A percentile compares a stretch with the other conserved stretches of the same genome.
Evolutionary conservation across 306 rosid genomes (phyloP).

Genomic region (Vicia faba): DNA sequence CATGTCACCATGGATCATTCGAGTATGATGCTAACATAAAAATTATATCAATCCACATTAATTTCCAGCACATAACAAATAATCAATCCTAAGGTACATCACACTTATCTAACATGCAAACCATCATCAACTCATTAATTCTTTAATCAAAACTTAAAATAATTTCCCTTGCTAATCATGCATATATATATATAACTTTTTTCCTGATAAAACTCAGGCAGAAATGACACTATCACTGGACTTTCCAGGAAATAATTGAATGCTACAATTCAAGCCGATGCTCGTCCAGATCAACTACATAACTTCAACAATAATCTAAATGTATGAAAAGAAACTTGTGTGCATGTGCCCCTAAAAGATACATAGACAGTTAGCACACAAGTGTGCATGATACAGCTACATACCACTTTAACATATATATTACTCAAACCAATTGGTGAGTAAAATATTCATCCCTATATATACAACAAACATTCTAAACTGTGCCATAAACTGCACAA

Average conservation of each 20-base stretch:
- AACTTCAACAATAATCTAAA: constrained; percentile 29
- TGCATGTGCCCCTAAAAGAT: constrained; percentile 41
- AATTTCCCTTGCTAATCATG: not conserved
- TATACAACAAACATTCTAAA: constrained; percentile 56
- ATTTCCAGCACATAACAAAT: too few relatives aligned
- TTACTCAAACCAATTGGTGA: constrained; percentile 56
- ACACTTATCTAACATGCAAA: too few relatives aligned
- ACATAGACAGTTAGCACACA: constrained; percentile 32
- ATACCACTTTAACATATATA: constrained; percentile 52
- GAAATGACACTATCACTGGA: constrained; percentile 22
- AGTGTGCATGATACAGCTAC: constrained; percentile 39
- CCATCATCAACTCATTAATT: too few relatives aligned
- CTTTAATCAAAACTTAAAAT: not conserved
- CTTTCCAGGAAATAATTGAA: constrained; percentile 34
- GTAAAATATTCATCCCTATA: constrained; percentile 61
- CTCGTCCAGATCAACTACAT: constrained; percentile 21
- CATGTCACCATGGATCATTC: too few relatives aligned
- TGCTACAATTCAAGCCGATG: constrained; percentile 23
- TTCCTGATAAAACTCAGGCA: constrained; percentile 1
- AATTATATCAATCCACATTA: too few relatives aligned
- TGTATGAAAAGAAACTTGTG: constrained; percentile 36
- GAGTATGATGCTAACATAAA: too few relatives aligned
- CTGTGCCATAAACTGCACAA: constrained; percentile 44
- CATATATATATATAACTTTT: constrained; percentile 4
- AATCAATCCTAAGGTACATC: too few relatives aligned